Evolutionary conservation across 345 rosid genomes (phyloP).

Genomic region (Linum tenue): DNA sequence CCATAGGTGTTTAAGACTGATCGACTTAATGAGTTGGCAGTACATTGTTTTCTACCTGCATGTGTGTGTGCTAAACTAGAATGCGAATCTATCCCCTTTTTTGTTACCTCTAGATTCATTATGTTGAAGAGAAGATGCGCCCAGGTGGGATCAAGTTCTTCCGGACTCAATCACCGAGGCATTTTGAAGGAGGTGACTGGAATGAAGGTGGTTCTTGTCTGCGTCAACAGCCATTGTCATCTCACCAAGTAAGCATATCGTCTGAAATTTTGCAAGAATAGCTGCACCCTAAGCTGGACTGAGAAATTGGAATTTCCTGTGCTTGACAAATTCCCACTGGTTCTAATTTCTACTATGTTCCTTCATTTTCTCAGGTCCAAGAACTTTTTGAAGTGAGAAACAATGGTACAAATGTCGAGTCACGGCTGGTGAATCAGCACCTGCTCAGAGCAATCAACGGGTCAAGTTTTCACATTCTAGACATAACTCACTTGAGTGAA

Average conservation of each 20-base stretch:
- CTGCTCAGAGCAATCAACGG: slow-evolving; percentile 39
- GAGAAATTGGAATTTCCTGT: too few species aligned
- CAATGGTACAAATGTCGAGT: slow-evolving; percentile 70
- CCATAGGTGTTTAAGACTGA: too few species aligned
- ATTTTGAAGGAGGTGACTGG: slow-evolving; percentile 99
- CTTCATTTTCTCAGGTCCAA: slow-evolving; percentile 41
- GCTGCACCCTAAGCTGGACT: too few species aligned
- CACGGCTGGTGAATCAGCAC: slow-evolving; percentile 60
- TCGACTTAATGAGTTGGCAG: too few species aligned
- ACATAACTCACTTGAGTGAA: slow-evolving; percentile 75
- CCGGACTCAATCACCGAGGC: slow-evolving; percentile 83
- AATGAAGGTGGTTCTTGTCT: slow-evolving; percentile 89
- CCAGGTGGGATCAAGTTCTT: slow-evolving; percentile 45
- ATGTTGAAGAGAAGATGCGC: slow-evolving; percentile 38
- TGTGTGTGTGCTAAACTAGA: too few species aligned
- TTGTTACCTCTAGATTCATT: slow-evolving; percentile 25
- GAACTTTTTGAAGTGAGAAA: slow-evolving; percentile 53
- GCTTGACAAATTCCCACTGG: not conserved
- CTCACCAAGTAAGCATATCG: slow-evolving; percentile 44
- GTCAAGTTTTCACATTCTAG: slow-evolving; percentile 54
- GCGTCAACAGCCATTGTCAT: slow-evolving; percentile 39
- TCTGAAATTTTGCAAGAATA: not conserved
- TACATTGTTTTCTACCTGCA: too few species aligned
- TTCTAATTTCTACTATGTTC: not conserved
- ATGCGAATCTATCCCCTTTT: not conserved